Percentiles rank a stretch among this genome's conserved stretches.
These are phyloP conservation scores for Calvatia gigantea DNA, from an alignment of 768 basidiomycete genomes.

Conservation along the genomic window DNA sequence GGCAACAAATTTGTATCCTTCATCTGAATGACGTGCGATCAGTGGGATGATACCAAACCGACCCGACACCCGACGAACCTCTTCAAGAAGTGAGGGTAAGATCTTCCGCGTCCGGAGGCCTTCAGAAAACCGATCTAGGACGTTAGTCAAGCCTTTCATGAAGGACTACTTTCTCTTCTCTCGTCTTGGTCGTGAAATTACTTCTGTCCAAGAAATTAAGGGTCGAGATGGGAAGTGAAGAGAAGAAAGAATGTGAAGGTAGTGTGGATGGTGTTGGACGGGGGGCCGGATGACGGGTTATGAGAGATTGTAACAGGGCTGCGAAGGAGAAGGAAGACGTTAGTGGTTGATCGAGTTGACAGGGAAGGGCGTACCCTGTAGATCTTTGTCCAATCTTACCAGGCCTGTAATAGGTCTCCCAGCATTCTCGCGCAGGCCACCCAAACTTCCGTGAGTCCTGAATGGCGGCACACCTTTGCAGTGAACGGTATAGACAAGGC, in stretches of 20 bases:
- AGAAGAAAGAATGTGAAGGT: slow-evolving; percentile 88
- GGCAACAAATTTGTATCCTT: slow-evolving; percentile 92
- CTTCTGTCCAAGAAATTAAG: slow-evolving; percentile 95
- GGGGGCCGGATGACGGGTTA: slow-evolving; percentile 72
- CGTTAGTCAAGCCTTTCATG: slow-evolving; percentile 83
- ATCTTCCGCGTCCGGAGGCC: slow-evolving; percentile 86
- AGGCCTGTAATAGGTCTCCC: slow-evolving; percentile 61
- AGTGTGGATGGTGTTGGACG: slow-evolving; percentile 79
- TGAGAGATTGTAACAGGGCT: slow-evolving; percentile 78
- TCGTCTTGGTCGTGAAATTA: slow-evolving; percentile 89
- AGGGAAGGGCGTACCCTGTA: slow-evolving; percentile 52
- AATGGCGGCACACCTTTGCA: slow-evolving; percentile 86
- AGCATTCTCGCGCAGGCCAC: slow-evolving; percentile 65
- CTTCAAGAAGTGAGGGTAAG: slow-evolving; percentile 88
- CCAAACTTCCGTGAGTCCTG: slow-evolving; percentile 75
- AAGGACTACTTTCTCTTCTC: slow-evolving; percentile 97
- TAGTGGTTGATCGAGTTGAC: not conserved
- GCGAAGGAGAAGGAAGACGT: slow-evolving; percentile 10
- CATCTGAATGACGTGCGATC: slow-evolving; percentile 51
- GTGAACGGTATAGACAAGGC: slow-evolving; percentile 88
- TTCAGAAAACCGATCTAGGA: slow-evolving; percentile 84
- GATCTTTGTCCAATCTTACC: slow-evolving; percentile 63
- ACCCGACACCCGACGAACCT: slow-evolving; percentile 45
- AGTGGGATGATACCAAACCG: not conserved
- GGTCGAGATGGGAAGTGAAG: slow-evolving; percentile 91